Conservation (phyloP, 352 stramenopile species). For the Phytophthora sansomeana region DNA sequence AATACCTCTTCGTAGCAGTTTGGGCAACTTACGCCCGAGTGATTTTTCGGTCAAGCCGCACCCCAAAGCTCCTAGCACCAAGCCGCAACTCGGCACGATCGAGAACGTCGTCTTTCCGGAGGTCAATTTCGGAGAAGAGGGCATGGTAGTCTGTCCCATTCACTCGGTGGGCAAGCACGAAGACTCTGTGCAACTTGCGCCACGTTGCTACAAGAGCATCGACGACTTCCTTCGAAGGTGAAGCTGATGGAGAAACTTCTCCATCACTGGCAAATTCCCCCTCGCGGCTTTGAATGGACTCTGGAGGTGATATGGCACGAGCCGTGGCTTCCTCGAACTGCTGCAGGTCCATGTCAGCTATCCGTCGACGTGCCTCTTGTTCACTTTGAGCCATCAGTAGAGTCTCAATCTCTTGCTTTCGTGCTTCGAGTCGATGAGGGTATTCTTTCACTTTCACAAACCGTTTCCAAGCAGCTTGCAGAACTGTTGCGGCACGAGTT, state of each 20-base stretch:
- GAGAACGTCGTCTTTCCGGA: conserved; percentile 56
- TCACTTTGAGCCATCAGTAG: conserved; percentile 50
- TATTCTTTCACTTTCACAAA: conserved; percentile 34
- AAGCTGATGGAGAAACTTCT: conserved; percentile 15
- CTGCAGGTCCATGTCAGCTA: conserved; percentile 21
- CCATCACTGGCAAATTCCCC: neutral
- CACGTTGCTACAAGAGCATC: conserved; percentile 57
- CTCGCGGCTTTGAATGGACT: conserved; percentile 14
- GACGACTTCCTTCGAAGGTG: conserved; percentile 40
- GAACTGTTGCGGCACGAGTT: conserved; percentile 21
- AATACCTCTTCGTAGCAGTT: neutral
- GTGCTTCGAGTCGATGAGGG: conserved; percentile 27
- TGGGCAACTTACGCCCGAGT: conserved; percentile 57
- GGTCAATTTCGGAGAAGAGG: conserved; percentile 62
- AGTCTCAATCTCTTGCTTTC: conserved; percentile 23
- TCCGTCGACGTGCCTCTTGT: conserved; percentile 30
- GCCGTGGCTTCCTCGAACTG: conserved; percentile 4
- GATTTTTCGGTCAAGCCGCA: conserved; percentile 69
- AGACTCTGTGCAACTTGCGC: conserved; percentile 59
- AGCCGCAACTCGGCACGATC: conserved; percentile 73
- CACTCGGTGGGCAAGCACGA: conserved; percentile 41
- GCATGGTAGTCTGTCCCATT: conserved; percentile 27
- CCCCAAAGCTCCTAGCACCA: conserved; percentile 51
- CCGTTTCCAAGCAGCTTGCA: conserved; percentile 48
- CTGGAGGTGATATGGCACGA: conserved; percentile 4